These are phyloP conservation scores for Cantharellus anzutake DNA, from an alignment of 768 basidiomycete genomes.

Conservation along the genomic window DNA sequence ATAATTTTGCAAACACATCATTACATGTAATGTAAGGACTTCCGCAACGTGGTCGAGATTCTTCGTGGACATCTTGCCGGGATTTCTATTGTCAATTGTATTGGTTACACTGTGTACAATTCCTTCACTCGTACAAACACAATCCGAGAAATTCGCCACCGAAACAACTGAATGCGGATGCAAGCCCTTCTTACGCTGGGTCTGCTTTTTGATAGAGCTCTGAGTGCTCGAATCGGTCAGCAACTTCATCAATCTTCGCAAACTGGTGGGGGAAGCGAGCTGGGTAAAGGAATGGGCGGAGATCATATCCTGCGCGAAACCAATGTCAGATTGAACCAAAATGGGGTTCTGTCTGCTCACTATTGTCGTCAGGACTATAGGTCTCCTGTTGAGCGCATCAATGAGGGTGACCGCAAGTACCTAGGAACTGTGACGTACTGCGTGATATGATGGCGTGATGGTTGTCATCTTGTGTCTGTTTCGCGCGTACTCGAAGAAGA, in stretches of 20 bases:
- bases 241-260: conserved; percentile 81
- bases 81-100: not conserved
- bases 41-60: not conserved
- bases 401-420: conserved; percentile 12
- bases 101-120: not conserved
- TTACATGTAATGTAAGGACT: no score
- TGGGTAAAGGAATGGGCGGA: conserved; percentile 92
- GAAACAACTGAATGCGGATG: not conserved
- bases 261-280: conserved; percentile 95
- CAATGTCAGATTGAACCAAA: not conserved
- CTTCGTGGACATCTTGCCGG: not conserved
- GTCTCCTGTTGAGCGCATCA: conserved; percentile 42
- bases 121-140: not conserved
- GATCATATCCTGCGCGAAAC: conserved; percentile 54
- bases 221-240: conserved; percentile 53
- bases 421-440: conserved; percentile 31
- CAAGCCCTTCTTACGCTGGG: not conserved
- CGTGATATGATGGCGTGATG: conserved; percentile 82
- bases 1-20: no score
- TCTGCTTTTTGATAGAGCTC: not conserved
- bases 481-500: conserved; percentile 92
- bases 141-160: not conserved
- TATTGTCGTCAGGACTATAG: conserved; percentile 92
- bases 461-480: conserved; percentile 99
- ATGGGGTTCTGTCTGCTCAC: conserved; percentile 25